A percentile compares a stretch with the other conserved stretches of the same genome.
Conservation (phyloP, 2,329 filamentous ascomycete genomes). For the Chaetomiaceae sp. region DNA sequence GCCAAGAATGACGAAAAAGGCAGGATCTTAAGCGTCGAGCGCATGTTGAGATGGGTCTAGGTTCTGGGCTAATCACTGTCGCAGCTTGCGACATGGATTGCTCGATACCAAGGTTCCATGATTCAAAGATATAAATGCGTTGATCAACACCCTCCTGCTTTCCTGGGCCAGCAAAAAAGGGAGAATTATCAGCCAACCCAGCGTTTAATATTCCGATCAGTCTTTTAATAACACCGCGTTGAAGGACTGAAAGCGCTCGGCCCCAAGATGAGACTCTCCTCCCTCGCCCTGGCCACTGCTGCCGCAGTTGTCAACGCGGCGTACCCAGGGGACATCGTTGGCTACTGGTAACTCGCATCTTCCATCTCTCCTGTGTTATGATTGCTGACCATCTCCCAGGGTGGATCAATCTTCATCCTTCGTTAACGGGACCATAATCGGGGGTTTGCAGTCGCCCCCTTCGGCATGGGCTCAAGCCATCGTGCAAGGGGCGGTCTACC, state of each 20-base stretch:
- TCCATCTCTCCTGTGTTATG: too few species aligned
- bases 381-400: constrained; percentile 9
- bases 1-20: constrained; percentile 12
- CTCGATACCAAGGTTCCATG: not conserved
- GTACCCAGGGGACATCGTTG: constrained; percentile 23
- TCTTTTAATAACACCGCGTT: too few species aligned
- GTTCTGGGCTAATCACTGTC: constrained; percentile 3
- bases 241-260: too few species aligned
- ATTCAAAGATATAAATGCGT: not conserved
- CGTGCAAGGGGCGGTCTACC: constrained; percentile 20
- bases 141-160: not conserved
- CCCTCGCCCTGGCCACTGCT: constrained; percentile 6
- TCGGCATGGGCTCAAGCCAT: constrained; percentile 19
- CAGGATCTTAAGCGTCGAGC: not conserved
- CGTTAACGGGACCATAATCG: constrained; percentile 22
- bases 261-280: constrained; percentile 15
- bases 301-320: constrained; percentile 16
- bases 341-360: constrained; percentile 17
- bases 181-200: too few species aligned
- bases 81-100: constrained; percentile 16
- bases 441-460: constrained; percentile 21
- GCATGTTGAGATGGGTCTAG: not conserved
- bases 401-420: constrained; percentile 21
- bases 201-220: not conserved
- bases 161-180: too few species aligned